phyloP scores from a whole-genome alignment of 164 flowering plant genomes.

The Vitis rupestris region DNA sequence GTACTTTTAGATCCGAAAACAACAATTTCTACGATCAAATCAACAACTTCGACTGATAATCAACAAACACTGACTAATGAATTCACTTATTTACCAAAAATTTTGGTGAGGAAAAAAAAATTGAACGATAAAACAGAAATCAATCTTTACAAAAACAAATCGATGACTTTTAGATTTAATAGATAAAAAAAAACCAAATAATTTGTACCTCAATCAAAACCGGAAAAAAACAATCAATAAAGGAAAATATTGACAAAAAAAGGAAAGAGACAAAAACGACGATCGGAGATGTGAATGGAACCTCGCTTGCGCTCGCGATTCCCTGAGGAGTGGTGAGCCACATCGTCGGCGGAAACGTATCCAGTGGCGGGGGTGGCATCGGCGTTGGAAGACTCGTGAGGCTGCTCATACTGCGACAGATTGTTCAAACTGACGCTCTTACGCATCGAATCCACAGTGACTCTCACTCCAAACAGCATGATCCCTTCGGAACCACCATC shows the following conservation, averaged over 20 bases:
- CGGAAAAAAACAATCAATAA: neutral
- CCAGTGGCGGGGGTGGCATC: slow-evolving; percentile 19
- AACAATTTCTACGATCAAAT: neutral
- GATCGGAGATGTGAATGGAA: slow-evolving; percentile 23
- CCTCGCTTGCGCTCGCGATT: slow-evolving; percentile 82
- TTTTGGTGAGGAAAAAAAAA: neutral
- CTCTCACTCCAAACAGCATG: slow-evolving; percentile 85
- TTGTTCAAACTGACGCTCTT: slow-evolving; percentile 84
- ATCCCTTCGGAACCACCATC: slow-evolving; percentile 45
- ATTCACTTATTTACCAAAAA: neutral
- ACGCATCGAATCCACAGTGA: slow-evolving; percentile 67
- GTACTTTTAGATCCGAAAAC: neutral
- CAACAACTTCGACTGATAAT: too few species aligned
- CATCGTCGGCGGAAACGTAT: slow-evolving; percentile 68
- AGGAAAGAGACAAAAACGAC: slow-evolving; percentile 3
- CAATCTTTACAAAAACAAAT: neutral
- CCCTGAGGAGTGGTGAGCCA: slow-evolving; percentile 32
- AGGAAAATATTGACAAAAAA: neutral
- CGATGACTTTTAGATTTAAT: neutral
- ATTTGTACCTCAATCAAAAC: neutral
- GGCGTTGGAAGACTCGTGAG: slow-evolving; percentile 17
- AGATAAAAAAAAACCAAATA: too few species aligned
- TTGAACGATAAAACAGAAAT: too few species aligned
- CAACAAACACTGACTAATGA: too few species aligned
- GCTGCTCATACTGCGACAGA: slow-evolving; percentile 72